Conservation (phyloP, 1,284 basidiomycete genomes). For the Malassezia sp. region DNA sequence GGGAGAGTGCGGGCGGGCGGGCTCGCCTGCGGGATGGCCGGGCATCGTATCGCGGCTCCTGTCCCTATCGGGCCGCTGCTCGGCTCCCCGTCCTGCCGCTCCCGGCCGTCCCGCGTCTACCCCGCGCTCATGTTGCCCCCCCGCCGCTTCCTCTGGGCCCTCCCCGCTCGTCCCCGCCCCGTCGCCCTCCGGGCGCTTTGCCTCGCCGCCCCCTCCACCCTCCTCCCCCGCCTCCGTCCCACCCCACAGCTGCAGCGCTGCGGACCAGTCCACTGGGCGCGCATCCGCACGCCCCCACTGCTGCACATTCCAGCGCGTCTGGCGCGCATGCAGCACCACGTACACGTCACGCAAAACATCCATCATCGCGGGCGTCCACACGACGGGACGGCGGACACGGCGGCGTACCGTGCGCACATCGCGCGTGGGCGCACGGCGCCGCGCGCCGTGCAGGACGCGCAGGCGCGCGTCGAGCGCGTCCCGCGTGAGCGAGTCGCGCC, state of each 20-base stretch:
- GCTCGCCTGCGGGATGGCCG: too few relatives aligned
- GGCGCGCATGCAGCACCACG: slow-evolving; percentile 68
- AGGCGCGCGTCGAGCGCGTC: slow-evolving; percentile 54
- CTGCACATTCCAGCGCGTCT: slow-evolving; percentile 50
- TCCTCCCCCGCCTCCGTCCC: slow-evolving; percentile 42
- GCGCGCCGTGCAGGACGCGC: slow-evolving; percentile 1
- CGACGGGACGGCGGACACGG: neutral
- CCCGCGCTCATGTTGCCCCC: too few relatives aligned
- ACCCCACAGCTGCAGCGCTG: slow-evolving; percentile 66
- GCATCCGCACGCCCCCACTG: neutral
- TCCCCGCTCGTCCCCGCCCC: slow-evolving; percentile 52
- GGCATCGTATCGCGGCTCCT: too few relatives aligned
- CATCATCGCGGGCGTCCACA: slow-evolving; percentile 44
- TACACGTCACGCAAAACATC: slow-evolving; percentile 72
- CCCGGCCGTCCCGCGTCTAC: too few relatives aligned
- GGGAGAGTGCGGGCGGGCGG: too few relatives aligned
- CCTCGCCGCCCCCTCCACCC: too few relatives aligned
- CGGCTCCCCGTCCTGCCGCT: too few relatives aligned
- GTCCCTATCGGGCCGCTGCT: too few relatives aligned
- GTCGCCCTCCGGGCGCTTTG: too few relatives aligned
- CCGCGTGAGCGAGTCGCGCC: slow-evolving; percentile 46
- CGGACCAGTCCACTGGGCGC: slow-evolving; percentile 57
- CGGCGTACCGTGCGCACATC: neutral
- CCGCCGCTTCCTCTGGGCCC: too few relatives aligned
- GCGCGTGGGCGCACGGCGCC: neutral